Evolutionary conservation across 805 yeast species (phyloP), one percentile per base, ranked within the genome.

Genomic region (Zygotorulaspora chibaensis): DNA sequence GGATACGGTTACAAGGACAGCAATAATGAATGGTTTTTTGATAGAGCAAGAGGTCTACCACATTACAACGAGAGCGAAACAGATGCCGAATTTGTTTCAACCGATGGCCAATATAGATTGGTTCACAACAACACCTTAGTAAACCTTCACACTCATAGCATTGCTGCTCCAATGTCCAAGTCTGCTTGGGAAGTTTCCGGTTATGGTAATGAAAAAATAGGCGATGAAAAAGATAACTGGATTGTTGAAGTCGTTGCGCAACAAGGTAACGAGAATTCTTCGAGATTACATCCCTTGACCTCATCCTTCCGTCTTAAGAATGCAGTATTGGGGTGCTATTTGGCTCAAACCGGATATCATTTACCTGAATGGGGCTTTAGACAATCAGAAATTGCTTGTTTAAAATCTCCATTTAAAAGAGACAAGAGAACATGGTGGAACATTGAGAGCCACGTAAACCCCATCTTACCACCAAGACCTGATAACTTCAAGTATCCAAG

Each of bases 361-460:
- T 76, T 80, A 54, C 95, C 95, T 12, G 75, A 79, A 10, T 86
- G 95, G 95, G 95, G 95, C 39, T 86, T 79, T 69, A 80, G 80
- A 59, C 95, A 86, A 66, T 83, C 85, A 41, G 95, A 86, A 65
- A 87, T 86, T 35, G 77, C 81, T 7, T 86, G 95, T 65, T 34
- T 63, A 23, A 78, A 75, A 52, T 71, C 73, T 53, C 84, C 90
- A 40, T 84, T 59, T 68, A 74, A 63, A 43, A 83, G 87, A 67
- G 95, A 86, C 63, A 86, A 86, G 72, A 73, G 91, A 68, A 84
- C 91, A 26, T 86, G 93, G 93, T 86, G 93, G 93, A 85, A 84
- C 65, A 76, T 86, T 59, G 95, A 86, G 68, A 71, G 75, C 52
- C 87, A 86, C 65, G 71, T 63, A 38, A 84, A 86, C 62, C 74